Percentiles rank a stretch among this genome's conserved stretches.
Evolutionary conservation across 768 basidiomycete genomes (phyloP).

Genomic region (Russula ochroleuca): DNA sequence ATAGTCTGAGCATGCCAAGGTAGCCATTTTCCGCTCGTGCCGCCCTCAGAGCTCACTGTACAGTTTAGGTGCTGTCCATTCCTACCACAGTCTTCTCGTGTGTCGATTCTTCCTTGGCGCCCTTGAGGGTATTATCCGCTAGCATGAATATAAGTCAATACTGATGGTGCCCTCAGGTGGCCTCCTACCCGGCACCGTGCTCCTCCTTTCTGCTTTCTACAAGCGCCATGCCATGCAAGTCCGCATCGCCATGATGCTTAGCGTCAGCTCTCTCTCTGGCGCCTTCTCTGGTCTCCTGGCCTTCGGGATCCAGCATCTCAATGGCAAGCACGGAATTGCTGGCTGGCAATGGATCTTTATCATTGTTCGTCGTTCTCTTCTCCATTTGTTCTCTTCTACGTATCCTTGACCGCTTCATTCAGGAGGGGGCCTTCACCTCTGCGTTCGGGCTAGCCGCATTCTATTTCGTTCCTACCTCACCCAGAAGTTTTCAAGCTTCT

Average conservation of each 20-base stretch:
- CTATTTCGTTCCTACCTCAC: slow-evolving; percentile 46
- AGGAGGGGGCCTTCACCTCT: slow-evolving; percentile 62
- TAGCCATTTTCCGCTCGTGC: slow-evolving; percentile 24
- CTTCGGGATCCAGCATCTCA: slow-evolving; percentile 53
- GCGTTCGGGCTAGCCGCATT: slow-evolving; percentile 50
- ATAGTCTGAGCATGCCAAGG: slow-evolving; percentile 60
- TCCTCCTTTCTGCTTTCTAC: slow-evolving; percentile 34
- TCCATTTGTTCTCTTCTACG: background rate
- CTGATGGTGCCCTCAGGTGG: slow-evolving; percentile 30
- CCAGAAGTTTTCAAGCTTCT: slow-evolving; percentile 49
- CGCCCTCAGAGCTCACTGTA: background rate
- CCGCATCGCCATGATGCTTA: slow-evolving; percentile 42
- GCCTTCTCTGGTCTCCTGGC: slow-evolving; percentile 65
- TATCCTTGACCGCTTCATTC: background rate
- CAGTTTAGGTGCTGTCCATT: slow-evolving; percentile 42
- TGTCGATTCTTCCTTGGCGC: slow-evolving; percentile 50
- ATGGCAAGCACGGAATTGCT: slow-evolving; percentile 47
- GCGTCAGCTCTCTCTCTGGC: slow-evolving; percentile 46
- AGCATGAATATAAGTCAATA: background rate
- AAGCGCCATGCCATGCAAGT: slow-evolving; percentile 33
- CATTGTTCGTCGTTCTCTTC: slow-evolving; percentile 35
- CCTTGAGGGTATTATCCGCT: slow-evolving; percentile 45
- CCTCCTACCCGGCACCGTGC: slow-evolving; percentile 42
- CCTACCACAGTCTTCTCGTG: slow-evolving; percentile 49
- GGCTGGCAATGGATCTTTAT: slow-evolving; percentile 72